Conservation (phyloP, 495 filamentous ascomycete genomes). For the Hypoxylon cercidicola region DNA sequence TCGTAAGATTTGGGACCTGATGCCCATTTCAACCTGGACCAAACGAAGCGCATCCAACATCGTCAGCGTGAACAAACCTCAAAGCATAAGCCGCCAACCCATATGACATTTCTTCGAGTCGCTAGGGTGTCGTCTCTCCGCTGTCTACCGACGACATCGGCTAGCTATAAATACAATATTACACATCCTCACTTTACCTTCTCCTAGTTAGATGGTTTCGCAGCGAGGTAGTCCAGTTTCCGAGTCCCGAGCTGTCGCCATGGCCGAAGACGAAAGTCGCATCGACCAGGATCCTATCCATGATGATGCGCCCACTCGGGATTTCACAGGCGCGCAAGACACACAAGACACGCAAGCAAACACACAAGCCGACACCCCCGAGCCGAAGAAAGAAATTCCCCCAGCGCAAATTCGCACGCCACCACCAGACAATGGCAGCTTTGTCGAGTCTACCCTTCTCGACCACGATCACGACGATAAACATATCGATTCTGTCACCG, state of each 20-base stretch:
- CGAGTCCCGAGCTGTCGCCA: slow-evolving; percentile 20
- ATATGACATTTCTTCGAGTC: slow-evolving; percentile 38
- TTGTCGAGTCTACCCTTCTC: slow-evolving; percentile 54
- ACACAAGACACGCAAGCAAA: background rate
- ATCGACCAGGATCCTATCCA: slow-evolving; percentile 16
- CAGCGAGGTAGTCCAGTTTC: slow-evolving; percentile 6
- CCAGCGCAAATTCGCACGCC: slow-evolving; percentile 22
- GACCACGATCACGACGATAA: slow-evolving; percentile 49
- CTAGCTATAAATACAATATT: slow-evolving; percentile 26
- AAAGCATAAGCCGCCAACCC: slow-evolving; percentile 15
- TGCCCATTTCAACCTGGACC: background rate
- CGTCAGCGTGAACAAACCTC: background rate
- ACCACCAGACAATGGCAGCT: slow-evolving; percentile 51
- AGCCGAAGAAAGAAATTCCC: slow-evolving; percentile 29
- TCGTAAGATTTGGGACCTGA: background rate
- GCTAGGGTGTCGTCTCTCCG: slow-evolving; percentile 16
- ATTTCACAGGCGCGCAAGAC: slow-evolving; percentile 2
- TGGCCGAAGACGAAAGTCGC: slow-evolving; percentile 45
- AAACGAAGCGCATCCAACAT: background rate
- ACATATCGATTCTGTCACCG: slow-evolving; percentile 56
- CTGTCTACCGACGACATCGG: slow-evolving; percentile 18
- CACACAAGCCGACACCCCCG: slow-evolving; percentile 10
- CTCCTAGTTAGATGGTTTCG: slow-evolving; percentile 30
- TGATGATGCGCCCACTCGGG: background rate
- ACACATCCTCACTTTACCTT: slow-evolving; percentile 41